These are phyloP conservation scores for Moesziomyces sp. DNA, from an alignment of 1,284 basidiomycete genomes.

Conservation along the genomic window DNA sequence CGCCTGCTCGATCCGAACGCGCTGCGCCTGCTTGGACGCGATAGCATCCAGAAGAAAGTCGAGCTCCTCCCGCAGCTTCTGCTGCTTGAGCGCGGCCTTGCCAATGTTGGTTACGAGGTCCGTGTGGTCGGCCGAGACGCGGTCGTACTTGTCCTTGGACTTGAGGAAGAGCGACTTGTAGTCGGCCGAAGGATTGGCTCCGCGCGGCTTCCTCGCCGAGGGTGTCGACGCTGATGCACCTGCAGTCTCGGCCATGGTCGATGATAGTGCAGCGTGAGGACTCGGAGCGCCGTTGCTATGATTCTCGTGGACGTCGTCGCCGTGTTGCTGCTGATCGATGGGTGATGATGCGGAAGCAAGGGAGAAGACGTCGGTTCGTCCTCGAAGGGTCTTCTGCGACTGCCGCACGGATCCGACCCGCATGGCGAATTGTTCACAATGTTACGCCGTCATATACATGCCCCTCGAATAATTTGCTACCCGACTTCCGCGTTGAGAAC, in stretches of 20 bases:
- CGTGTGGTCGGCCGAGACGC: slow-evolving; percentile 46
- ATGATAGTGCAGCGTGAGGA: no score
- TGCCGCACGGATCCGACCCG: no score
- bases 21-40: slow-evolving; percentile 25
- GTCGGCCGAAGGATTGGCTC: slow-evolving; percentile 46
- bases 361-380: no score
- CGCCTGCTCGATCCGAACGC: slow-evolving; percentile 27
- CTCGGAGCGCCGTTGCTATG: no score
- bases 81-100: slow-evolving; percentile 39
- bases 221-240: slow-evolving; percentile 8
- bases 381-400: no score
- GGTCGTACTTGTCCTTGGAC: slow-evolving; percentile 54
- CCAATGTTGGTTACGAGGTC: slow-evolving; percentile 32
- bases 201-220: slow-evolving; percentile 21
- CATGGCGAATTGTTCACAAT: no score
- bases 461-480: no score
- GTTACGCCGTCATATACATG: no score
- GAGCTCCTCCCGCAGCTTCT: slow-evolving; percentile 48
- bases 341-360: no score
- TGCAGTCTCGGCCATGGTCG: slow-evolving; percentile 31
- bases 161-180: slow-evolving; percentile 53
- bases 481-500: no score
- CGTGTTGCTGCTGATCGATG: no score
- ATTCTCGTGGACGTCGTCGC: no score
- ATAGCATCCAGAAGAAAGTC: slow-evolving; percentile 47